phyloP scores from a whole-genome alignment of 2,329 filamentous ascomycete genomes.

The Fusarium globosum region DNA sequence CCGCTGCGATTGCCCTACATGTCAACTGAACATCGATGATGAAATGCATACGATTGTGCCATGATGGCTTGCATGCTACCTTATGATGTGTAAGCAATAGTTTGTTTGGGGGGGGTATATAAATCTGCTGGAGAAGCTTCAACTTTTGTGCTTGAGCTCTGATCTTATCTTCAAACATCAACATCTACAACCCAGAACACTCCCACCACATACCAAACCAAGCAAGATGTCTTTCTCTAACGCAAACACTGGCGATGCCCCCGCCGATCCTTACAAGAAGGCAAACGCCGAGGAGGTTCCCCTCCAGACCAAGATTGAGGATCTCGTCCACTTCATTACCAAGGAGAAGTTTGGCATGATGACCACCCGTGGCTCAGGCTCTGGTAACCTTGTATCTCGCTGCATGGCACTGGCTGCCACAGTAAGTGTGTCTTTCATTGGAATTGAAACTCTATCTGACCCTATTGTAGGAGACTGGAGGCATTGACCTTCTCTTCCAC shows the following conservation, averaged over 20 bases:
- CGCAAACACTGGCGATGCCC: conserved; percentile 69
- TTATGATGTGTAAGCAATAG: conserved; percentile 27
- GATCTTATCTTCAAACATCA: conserved; percentile 23
- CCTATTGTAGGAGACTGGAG: conserved; percentile 73
- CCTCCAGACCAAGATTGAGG: conserved; percentile 80
- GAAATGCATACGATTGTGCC: conserved; percentile 42
- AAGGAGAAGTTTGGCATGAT: conserved; percentile 88
- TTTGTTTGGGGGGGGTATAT: conserved; percentile 28
- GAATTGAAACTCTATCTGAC: not conserved
- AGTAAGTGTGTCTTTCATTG: conserved; percentile 57
- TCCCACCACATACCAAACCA: not conserved
- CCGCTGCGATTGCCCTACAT: conserved; percentile 11
- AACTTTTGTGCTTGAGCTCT: conserved; percentile 3
- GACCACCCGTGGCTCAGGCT: conserved; percentile 77
- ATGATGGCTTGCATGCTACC: conserved; percentile 28
- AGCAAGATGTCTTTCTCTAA: conserved; percentile 60
- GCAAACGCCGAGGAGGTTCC: conserved; percentile 73
- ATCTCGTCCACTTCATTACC: conserved; percentile 76
- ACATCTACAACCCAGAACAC: conserved; percentile 10
- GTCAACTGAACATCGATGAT: conserved; percentile 41
- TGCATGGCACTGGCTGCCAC: conserved; percentile 87
- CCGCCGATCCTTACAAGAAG: conserved; percentile 82
- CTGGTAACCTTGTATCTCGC: conserved; percentile 77
- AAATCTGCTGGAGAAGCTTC: conserved; percentile 16
- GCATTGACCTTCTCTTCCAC: conserved; percentile 88